A percentile compares a stretch with the other conserved stretches of the same genome.
phyloP scores from a whole-genome alignment of 805 yeast species.

The Kodamaea fukazawae region DNA sequence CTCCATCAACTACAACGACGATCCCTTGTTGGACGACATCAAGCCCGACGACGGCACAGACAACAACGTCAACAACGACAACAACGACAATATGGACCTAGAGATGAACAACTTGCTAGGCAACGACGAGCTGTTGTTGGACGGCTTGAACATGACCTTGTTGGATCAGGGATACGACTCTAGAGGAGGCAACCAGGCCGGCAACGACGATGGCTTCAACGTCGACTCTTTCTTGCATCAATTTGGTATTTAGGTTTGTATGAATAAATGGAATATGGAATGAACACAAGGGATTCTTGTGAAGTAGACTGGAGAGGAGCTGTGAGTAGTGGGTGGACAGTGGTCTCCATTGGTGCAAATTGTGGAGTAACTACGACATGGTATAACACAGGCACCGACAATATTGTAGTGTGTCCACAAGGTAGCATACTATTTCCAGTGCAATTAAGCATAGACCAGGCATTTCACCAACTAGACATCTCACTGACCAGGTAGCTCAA shows the following conservation, averaged over 20 bases:
- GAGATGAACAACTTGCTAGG: conserved; percentile 38
- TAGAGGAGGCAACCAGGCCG: conserved; percentile 17
- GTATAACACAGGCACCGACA: too few species aligned
- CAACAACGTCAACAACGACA: conserved; percentile 4
- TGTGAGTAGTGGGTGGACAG: too few species aligned
- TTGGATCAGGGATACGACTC: conserved; percentile 32
- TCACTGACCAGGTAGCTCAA: too few species aligned
- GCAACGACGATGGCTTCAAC: conserved; percentile 42
- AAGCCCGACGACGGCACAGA: background rate
- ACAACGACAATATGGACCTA: conserved; percentile 16
- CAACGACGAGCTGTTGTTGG: conserved; percentile 40
- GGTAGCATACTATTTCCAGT: too few species aligned
- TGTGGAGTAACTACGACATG: too few species aligned
- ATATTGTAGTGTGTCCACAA: too few species aligned
- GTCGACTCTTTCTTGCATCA: conserved; percentile 45
- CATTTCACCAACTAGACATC: too few species aligned
- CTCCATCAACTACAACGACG: conserved; percentile 24
- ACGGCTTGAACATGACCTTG: conserved; percentile 41
- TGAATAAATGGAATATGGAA: background rate
- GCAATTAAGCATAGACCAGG: too few species aligned
- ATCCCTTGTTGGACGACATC: conserved; percentile 6
- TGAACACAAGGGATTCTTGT: too few species aligned
- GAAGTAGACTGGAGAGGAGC: too few species aligned
- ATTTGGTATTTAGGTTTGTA: conserved; percentile 27
- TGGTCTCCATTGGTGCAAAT: too few species aligned